These are phyloP conservation scores for Lentinus polychrous DNA, from an alignment of 1,284 basidiomycete species.

Conservation along the genomic window DNA sequence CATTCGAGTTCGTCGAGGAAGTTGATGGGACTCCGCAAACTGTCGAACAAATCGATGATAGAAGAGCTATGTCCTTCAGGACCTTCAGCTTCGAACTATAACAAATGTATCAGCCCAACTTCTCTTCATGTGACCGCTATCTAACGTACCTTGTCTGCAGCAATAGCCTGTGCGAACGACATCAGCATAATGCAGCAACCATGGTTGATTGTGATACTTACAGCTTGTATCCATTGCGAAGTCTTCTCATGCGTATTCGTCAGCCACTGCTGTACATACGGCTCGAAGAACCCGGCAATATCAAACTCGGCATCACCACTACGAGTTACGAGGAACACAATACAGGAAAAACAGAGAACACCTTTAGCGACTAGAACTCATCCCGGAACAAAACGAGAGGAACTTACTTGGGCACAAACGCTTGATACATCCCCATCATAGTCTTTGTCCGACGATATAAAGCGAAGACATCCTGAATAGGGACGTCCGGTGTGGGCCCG, in stretches of 20 bases:
- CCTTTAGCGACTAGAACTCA: too few relatives aligned
- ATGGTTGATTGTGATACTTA: constrained; percentile 33
- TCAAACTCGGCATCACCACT: constrained; percentile 62
- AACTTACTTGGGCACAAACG: constrained; percentile 74
- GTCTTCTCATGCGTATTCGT: constrained; percentile 88
- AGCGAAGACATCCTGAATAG: constrained; percentile 84
- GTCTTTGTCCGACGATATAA: constrained; percentile 75
- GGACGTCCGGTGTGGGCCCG: constrained; percentile 70
- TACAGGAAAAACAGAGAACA: background rate
- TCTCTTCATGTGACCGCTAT: background rate
- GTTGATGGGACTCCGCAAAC: constrained; percentile 83
- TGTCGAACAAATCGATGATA: constrained; percentile 94
- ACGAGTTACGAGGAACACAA: background rate
- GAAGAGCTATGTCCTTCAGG: constrained; percentile 89
- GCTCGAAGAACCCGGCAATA: constrained; percentile 74
- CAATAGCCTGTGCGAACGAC: constrained; percentile 55
- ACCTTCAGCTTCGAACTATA: constrained; percentile 80
- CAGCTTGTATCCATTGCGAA: constrained; percentile 88
- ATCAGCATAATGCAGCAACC: constrained; percentile 5
- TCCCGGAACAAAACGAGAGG: too few relatives aligned
- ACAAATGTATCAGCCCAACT: background rate
- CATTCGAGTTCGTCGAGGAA: constrained; percentile 89
- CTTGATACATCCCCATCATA: constrained; percentile 70
- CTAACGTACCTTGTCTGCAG: constrained; percentile 71
- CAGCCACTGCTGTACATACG: constrained; percentile 88